phyloP scores from a whole-genome alignment of 768 basidiomycete genomes.

The Cystoderma amianthinum region DNA sequence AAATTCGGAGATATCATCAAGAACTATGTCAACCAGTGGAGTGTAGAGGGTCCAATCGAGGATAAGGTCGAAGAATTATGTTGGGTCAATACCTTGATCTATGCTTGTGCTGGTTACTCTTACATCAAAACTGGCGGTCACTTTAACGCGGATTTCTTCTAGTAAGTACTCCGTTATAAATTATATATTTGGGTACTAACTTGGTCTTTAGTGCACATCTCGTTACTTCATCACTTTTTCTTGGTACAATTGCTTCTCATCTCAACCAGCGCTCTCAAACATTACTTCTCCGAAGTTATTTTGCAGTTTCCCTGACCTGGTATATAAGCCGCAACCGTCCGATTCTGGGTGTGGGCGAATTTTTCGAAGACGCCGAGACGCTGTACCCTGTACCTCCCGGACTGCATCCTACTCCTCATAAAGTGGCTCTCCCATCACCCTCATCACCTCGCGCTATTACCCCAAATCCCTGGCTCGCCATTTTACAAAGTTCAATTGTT shows the following conservation, averaged over 20 bases:
- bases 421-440: constrained; percentile 13
- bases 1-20: constrained; percentile 26
- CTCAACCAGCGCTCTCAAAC: constrained; percentile 29
- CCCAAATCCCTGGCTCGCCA: constrained; percentile 54
- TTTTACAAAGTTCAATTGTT: constrained; percentile 44
- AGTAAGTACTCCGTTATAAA: constrained; percentile 26
- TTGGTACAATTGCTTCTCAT: constrained; percentile 29
- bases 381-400: constrained; percentile 10
- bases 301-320: constrained; percentile 36
- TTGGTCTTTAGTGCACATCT: constrained; percentile 39
- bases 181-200: background rate
- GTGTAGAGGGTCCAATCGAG: constrained; percentile 22
- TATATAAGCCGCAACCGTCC: constrained; percentile 52
- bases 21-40: constrained; percentile 18
- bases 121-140: constrained; percentile 4
- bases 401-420: constrained; percentile 14
- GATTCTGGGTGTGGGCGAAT: constrained; percentile 34
- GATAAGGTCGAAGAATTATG: constrained; percentile 45
- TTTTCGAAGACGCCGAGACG: constrained; percentile 29
- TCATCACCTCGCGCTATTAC: constrained; percentile 25
- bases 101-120: constrained; percentile 26
- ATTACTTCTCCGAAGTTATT: constrained; percentile 43
- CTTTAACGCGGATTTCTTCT: constrained; percentile 44
- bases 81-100: constrained; percentile 39
- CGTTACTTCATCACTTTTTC: constrained; percentile 53